These are phyloP conservation scores for Fusarium sp. DNA, from an alignment of 2,329 filamentous ascomycete genomes.

Conservation along the genomic window DNA sequence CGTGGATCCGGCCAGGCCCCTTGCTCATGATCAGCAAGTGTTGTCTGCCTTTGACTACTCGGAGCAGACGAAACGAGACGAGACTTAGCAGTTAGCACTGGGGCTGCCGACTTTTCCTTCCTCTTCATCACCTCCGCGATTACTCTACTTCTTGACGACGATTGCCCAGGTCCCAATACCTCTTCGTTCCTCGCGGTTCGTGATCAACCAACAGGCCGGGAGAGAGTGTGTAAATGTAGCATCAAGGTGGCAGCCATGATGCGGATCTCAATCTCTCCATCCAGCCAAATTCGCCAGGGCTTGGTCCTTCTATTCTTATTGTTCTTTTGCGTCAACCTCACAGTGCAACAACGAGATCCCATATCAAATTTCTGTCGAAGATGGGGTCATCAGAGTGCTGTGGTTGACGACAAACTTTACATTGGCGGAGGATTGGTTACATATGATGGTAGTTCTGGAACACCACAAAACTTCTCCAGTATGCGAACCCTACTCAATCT, in stretches of 20 bases:
- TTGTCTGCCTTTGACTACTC: slow-evolving; percentile 7
- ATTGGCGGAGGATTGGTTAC: slow-evolving; percentile 70
- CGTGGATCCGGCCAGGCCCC: slow-evolving; percentile 19
- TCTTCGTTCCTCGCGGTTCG: slow-evolving; percentile 5
- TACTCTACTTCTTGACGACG: not conserved
- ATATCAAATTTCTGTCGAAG: slow-evolving; percentile 63
- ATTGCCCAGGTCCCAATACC: slow-evolving; percentile 1
- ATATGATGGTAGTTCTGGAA: slow-evolving; percentile 60
- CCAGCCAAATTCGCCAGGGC: slow-evolving; percentile 21
- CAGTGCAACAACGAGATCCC: slow-evolving; percentile 57
- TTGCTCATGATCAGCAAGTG: slow-evolving; percentile 23
- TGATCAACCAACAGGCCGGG: slow-evolving; percentile 17
- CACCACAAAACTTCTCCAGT: slow-evolving; percentile 66
- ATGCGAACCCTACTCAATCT: slow-evolving; percentile 40
- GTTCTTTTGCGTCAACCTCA: slow-evolving; percentile 27
- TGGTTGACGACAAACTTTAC: slow-evolving; percentile 68
- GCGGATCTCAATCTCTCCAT: slow-evolving; percentile 36
- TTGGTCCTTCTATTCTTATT: slow-evolving; percentile 35
- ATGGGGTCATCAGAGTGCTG: slow-evolving; percentile 68
- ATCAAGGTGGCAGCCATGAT: slow-evolving; percentile 37
- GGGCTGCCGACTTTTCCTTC: slow-evolving; percentile 4
- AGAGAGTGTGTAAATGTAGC: slow-evolving; percentile 35
- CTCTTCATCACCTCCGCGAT: slow-evolving; percentile 10
- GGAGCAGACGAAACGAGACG: not conserved
- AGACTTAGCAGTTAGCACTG: not conserved